These are phyloP conservation scores for Rhamnella rubrinervis DNA, from an alignment of 331 rosid genomes.

Conservation along the genomic window DNA sequence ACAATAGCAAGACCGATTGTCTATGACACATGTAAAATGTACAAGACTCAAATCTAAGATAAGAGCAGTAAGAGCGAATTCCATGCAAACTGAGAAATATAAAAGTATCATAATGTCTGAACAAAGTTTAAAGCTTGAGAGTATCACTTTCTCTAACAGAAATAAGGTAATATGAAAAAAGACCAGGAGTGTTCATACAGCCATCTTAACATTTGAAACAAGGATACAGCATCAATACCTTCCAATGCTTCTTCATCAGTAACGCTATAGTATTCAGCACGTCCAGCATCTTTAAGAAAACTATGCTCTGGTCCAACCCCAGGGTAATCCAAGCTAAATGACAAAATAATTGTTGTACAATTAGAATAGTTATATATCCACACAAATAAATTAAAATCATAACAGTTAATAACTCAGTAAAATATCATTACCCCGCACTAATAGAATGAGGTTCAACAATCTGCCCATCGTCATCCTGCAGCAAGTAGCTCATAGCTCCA, in stretches of 20 bases:
- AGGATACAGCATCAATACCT: constrained; percentile 41
- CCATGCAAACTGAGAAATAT: no score
- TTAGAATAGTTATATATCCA: constrained; percentile 19
- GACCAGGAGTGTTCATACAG: no score
- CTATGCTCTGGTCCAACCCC: constrained; percentile 99
- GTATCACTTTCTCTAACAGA: no score
- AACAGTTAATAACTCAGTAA: background rate
- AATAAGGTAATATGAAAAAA: no score
- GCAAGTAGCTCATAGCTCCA: constrained; percentile 96
- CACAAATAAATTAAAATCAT: constrained; percentile 8
- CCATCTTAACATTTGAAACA: background rate
- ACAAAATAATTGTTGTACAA: constrained; percentile 6
- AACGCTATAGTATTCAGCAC: constrained; percentile 78
- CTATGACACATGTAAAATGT: no score
- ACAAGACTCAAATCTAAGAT: no score
- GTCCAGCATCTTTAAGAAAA: constrained; percentile 73
- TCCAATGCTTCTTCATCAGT: constrained; percentile 94
- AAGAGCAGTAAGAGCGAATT: no score
- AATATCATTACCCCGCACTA: constrained; percentile 79
- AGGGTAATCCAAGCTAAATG: constrained; percentile 90
- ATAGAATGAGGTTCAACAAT: constrained; percentile 93
- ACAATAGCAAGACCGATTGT: background rate
- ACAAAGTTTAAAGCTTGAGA: no score
- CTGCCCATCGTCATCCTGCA: constrained; percentile 97
- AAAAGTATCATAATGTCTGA: no score